Base-by-base conservation (phyloP, 345 rosid species). In the Eutrema yunnanense region DNA sequence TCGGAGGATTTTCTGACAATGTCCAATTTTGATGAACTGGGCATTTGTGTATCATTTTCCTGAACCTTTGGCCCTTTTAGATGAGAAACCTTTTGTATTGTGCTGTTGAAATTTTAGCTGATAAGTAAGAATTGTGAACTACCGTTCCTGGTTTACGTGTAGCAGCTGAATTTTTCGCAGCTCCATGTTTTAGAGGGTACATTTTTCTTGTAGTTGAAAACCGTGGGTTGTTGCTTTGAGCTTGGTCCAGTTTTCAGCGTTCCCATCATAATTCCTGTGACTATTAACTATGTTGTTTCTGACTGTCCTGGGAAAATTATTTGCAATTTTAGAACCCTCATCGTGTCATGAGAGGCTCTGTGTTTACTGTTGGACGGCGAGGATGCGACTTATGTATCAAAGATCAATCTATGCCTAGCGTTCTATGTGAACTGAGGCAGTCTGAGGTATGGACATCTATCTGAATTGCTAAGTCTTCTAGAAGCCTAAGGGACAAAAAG, bases 361-460 rank as follows among this genome's bases (percentile, higher is more conserved):
- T 71, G 78, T 86, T 92, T 80, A 84, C 90, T 27, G 90, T 92
- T 77, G 99, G 99, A 64, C 86, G 82, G 67, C 85, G 84, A 37
- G 84, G 80, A 10, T 89, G 96, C 41, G 85, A 95, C 76, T 81
- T 95, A 77, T 82, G 80, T 74, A 82, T 95, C 50, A 80, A 73
- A 82, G 96, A 95, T 79, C 80, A 87, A 34, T 77, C 83, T 26
- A 47, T 71, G 61, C 80, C 86, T 38, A 89, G 84, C 62, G 51
- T 65, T 67, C 84, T 95, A 51, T 95, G 99, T 80, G 86, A 79
- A 84, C 56, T 95, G 65, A 88, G 71, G 82, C 99, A 84, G 69
- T 52, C 81, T 40, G 89, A 86, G 96, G 99, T 95, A 91, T 50
- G 14, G 12, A 13, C 29, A 48, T 19, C n/a, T 56, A 48, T 57